Percentiles rank a stretch among this genome's conserved stretches.
phyloP scores from a whole-genome alignment of 2,329 filamentous ascomycete genomes.

The Domatiomyces catenatus region DNA sequence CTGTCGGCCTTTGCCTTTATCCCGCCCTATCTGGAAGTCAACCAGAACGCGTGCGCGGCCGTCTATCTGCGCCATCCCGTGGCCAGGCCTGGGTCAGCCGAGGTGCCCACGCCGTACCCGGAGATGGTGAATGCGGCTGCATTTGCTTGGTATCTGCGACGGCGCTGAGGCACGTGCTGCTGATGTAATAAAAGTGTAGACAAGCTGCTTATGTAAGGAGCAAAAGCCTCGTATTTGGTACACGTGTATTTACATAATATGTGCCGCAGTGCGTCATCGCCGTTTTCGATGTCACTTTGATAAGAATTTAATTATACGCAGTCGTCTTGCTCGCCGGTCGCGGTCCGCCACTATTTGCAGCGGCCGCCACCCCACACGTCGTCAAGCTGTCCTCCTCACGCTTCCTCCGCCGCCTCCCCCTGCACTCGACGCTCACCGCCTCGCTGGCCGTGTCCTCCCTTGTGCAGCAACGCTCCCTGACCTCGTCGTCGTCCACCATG shows the following conservation, averaged over 20 bases:
- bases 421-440: constrained; percentile 58
- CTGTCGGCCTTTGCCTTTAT: constrained; percentile 93
- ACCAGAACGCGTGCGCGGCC: constrained; percentile 89
- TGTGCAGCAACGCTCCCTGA: constrained; percentile 39
- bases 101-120: constrained; percentile 71
- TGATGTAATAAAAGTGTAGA: too few species aligned
- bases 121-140: constrained; percentile 59
- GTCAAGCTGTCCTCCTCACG: constrained; percentile 87
- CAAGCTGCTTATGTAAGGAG: too few species aligned
- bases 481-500: constrained; percentile 33
- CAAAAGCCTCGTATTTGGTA: too few species aligned
- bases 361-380: constrained; percentile 22
- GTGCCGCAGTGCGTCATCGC: too few species aligned
- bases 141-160: constrained; percentile 85
- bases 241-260: too few species aligned
- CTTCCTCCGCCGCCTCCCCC: constrained; percentile 48
- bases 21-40: constrained; percentile 88
- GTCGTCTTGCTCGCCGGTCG: background rate
- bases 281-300: too few species aligned
- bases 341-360: background rate
- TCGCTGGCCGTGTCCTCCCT: constrained; percentile 57
- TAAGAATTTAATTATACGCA: too few species aligned
- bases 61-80: constrained; percentile 93
- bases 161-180: constrained; percentile 40
- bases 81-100: constrained; percentile 61